Conservation (phyloP, 2,329 filamentous ascomycete genomes). For the Colletotrichum sp. region DNA sequence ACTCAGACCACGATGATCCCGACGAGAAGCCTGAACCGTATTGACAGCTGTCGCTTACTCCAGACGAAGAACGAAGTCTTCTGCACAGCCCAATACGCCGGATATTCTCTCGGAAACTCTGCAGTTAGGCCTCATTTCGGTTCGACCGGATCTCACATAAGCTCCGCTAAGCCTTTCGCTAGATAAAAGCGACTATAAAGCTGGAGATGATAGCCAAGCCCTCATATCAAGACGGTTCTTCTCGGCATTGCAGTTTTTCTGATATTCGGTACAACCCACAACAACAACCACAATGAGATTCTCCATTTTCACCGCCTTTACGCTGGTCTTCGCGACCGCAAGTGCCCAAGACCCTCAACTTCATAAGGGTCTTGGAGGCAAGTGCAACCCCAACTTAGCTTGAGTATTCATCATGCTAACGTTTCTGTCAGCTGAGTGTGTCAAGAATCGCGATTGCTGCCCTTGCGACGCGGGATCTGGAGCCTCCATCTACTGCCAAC, state of each 20-base stretch:
- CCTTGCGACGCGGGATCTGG: neutral
- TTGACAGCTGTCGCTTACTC: neutral
- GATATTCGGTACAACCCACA: neutral
- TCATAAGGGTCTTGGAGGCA: neutral
- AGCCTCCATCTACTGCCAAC: neutral
- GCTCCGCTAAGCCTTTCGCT: neutral
- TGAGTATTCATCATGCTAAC: too few species aligned
- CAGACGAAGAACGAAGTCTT: neutral
- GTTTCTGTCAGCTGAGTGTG: neutral
- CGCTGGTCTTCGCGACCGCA: neutral
- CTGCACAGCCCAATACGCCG: neutral
- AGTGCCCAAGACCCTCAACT: neutral
- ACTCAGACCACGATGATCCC: neutral
- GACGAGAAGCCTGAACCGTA: neutral
- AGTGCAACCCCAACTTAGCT: rapidly evolving
- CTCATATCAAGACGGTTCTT: too few species aligned
- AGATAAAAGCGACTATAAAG: neutral
- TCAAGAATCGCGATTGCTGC: neutral
- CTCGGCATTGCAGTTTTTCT: too few species aligned
- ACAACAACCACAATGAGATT: neutral
- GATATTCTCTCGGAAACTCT: neutral
- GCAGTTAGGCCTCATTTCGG: neutral
- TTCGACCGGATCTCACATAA: neutral
- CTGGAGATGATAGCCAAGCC: neutral
- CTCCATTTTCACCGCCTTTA: neutral